Evolutionary conservation across 352 stramenopile species (phyloP).

Genomic region (Salisapilia sapeloensis): DNA sequence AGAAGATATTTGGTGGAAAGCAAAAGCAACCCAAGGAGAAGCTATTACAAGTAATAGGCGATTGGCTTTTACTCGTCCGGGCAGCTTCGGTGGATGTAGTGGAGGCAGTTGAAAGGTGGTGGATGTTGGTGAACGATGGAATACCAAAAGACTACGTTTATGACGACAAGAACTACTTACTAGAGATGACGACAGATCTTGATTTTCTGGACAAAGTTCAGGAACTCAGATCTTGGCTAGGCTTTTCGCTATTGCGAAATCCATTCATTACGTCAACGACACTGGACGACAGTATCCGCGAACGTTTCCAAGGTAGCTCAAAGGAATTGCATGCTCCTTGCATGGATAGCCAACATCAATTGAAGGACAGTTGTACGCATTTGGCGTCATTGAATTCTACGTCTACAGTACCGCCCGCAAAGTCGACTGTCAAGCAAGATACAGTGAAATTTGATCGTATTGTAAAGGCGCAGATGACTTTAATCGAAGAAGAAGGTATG

Average conservation of each 20-base stretch:
- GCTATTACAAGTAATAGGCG: constrained; percentile 21
- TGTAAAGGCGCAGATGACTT: constrained; percentile 6
- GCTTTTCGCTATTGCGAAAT: constrained; percentile 29
- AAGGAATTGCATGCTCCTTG: no score
- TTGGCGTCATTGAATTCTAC: no score
- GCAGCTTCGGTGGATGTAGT: constrained; percentile 38
- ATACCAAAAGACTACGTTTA: constrained; percentile 17
- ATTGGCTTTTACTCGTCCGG: constrained; percentile 28
- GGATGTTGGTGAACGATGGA: constrained; percentile 13
- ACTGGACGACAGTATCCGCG: constrained; percentile 11
- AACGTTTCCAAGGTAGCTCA: constrained; percentile 2
- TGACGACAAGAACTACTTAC: constrained; percentile 25
- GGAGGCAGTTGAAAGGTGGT: constrained; percentile 22
- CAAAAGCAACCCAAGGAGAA: constrained; percentile 14
- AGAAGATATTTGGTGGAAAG: not conserved
- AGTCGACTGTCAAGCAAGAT: no score
- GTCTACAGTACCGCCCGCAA: no score
- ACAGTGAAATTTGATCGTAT: no score
- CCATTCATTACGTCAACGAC: constrained; percentile 22
- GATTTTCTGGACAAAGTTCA: constrained; percentile 24
- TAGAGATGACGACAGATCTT: constrained; percentile 29
- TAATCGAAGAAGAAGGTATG: constrained; percentile 34
- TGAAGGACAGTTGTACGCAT: no score
- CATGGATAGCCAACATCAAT: no score
- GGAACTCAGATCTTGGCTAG: constrained; percentile 29